Evolutionary conservation across 768 basidiomycete genomes (phyloP), one percentile per base, ranked within the genome.

Genomic region (Collybia sordida): DNA sequence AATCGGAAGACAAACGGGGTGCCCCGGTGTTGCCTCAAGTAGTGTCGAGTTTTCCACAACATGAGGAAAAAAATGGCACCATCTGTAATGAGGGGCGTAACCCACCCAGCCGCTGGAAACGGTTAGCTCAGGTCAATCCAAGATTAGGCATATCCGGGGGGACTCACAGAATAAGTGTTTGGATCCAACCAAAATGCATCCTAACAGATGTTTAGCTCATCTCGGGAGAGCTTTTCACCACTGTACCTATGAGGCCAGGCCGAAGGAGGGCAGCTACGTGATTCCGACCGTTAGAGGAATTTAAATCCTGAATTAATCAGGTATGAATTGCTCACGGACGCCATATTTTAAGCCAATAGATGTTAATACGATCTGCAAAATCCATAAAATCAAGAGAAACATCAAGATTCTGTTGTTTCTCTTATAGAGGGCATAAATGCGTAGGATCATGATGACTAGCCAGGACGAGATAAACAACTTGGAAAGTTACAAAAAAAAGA

Each of bases 361-460:
- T 12, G 65, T 63, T 4, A 65, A 38, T 4, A 52, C 38, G 23
- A 68, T 61, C 46, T 68, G 67, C 1, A 27, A 48, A 1, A 51
- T 25, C 65, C 60, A 65, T 5, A 68, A 45, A 1, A 53, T 19
- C 28, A 64, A 35, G 22, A 68, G 42, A 31, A 60, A 47, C 3
- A 21, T 25, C 9, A 65, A 31, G 12, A 68, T 34, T n/a, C 15
- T 35, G 9, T 42, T 14, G 22, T 49, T 58, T 12, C 62, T 57
- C 7, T 54, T 53, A 41, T 65, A 68, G 5, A 68, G 51, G 3
- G 67, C 67, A 51, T 58, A 66, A 14, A 68, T 56, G 0, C 67
- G 62, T 9, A 68, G 55, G 23, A 68, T 65, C 67, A 68, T 66
- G 24, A 66, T 59, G 24, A 64, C 67, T 68, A 38, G 9, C n/a